These are phyloP conservation scores for Alternaria triticimaculans DNA, from an alignment of 2,329 filamentous ascomycete species.

Conservation along the genomic window DNA sequence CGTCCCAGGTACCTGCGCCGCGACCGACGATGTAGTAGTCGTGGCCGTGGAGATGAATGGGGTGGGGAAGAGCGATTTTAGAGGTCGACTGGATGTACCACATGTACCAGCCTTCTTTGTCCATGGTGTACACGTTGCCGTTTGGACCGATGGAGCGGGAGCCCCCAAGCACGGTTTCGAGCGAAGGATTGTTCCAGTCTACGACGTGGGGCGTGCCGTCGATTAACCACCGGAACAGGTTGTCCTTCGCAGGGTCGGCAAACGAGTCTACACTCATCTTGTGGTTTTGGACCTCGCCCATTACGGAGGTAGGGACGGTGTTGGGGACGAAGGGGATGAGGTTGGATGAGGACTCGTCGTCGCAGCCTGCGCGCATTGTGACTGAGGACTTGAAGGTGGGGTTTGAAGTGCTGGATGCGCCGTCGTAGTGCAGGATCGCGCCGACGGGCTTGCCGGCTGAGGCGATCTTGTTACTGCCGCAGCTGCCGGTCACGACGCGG, in stretches of 20 bases:
- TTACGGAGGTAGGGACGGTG: slow-evolving; percentile 44
- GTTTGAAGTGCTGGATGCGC: slow-evolving; percentile 36
- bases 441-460: slow-evolving; percentile 43
- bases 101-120: slow-evolving; percentile 50
- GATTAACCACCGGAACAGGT: slow-evolving; percentile 54
- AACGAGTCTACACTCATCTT: slow-evolving; percentile 41
- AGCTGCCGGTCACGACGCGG: slow-evolving; percentile 49
- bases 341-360: slow-evolving; percentile 43
- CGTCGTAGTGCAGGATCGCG: slow-evolving; percentile 50
- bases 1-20: slow-evolving; percentile 47
- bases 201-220: slow-evolving; percentile 49
- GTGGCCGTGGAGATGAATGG: slow-evolving; percentile 51
- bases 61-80: slow-evolving; percentile 46
- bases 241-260: slow-evolving; percentile 40
- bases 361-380: slow-evolving; percentile 44
- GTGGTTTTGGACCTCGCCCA: slow-evolving; percentile 33
- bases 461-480: slow-evolving; percentile 36
- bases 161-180: slow-evolving; percentile 52
- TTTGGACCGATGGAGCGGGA: slow-evolving; percentile 30
- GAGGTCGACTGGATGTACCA: slow-evolving; percentile 56
- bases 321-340: slow-evolving; percentile 51
- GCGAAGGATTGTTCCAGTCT: slow-evolving; percentile 53
- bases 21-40: slow-evolving; percentile 53
- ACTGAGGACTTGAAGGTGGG: slow-evolving; percentile 45
- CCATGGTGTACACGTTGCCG: slow-evolving; percentile 40